Conservation (phyloP, 192 early-diverging fungal genomes). For the Coemansia sp. region DNA sequence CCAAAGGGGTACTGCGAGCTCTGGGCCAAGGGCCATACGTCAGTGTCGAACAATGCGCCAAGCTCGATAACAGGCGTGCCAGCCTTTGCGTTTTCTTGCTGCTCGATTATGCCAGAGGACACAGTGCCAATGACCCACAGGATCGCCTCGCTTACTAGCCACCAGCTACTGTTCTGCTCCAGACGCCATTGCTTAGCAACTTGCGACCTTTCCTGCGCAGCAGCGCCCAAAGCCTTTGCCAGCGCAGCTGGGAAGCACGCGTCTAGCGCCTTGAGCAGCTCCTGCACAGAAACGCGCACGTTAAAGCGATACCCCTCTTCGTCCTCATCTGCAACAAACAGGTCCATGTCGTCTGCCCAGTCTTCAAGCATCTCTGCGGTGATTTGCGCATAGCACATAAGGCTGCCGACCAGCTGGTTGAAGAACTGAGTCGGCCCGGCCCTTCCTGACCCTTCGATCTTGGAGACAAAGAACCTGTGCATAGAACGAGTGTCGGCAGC, state of each 20-base stretch:
- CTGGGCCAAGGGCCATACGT: conserved; percentile 67
- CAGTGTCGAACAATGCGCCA: conserved; percentile 75
- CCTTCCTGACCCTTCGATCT: background rate
- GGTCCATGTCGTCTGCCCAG: conserved; percentile 83
- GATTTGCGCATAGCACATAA: conserved; percentile 79
- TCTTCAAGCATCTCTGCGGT: conserved; percentile 75
- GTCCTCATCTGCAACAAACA: conserved; percentile 90
- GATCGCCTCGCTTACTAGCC: conserved; percentile 85
- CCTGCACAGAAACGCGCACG: conserved; percentile 80
- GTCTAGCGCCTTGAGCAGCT: conserved; percentile 66
- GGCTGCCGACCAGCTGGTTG: conserved; percentile 59
- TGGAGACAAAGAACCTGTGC: conserved; percentile 42
- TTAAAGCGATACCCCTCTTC: conserved; percentile 87
- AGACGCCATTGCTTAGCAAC: conserved; percentile 59
- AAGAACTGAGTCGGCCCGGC: conserved; percentile 53
- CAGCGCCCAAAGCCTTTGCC: conserved; percentile 58
- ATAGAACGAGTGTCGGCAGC: conserved; percentile 29
- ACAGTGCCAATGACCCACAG: conserved; percentile 75
- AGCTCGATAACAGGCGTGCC: conserved; percentile 63
- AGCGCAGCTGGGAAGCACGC: conserved; percentile 53
- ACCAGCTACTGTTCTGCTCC: conserved; percentile 64
- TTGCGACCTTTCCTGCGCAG: conserved; percentile 52
- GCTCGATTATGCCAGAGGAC: conserved; percentile 62
- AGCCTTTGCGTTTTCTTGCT: conserved; percentile 43
- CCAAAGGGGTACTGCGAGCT: conserved; percentile 72